A percentile compares a stretch with the other conserved stretches of the same genome.
phyloP scores from a whole-genome alignment of 2,329 filamentous ascomycete species.

The Neobulgaria alba region DNA sequence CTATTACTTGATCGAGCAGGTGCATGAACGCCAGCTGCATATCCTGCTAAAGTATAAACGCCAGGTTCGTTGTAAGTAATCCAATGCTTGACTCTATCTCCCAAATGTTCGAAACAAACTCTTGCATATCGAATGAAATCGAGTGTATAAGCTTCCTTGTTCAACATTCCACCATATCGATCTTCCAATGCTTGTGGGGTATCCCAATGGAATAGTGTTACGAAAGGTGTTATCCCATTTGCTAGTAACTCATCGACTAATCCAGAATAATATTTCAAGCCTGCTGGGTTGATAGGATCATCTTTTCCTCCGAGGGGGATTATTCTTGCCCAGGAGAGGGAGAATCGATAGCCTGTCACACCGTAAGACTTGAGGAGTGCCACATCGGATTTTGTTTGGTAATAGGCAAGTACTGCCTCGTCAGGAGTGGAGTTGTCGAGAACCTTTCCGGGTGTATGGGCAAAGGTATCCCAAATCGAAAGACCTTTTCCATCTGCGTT shows the following conservation, averaged over 20 bases:
- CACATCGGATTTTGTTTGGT: conserved; percentile 67
- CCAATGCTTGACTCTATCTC: conserved; percentile 70
- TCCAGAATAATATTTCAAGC: conserved; percentile 66
- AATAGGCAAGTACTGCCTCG: conserved; percentile 77
- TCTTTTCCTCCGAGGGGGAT: conserved; percentile 73
- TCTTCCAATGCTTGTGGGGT: conserved; percentile 69
- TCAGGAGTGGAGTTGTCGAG: conserved; percentile 65
- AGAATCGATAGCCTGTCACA: conserved; percentile 71
- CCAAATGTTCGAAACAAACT: conserved; percentile 62
- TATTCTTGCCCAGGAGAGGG: conserved; percentile 72
- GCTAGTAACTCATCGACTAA: conserved; percentile 69
- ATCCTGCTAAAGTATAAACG: conserved; percentile 73
- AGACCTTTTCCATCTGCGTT: conserved; percentile 37
- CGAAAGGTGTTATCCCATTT: conserved; percentile 68
- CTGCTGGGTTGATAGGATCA: conserved; percentile 71
- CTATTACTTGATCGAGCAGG: conserved; percentile 73
- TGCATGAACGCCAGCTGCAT: conserved; percentile 67
- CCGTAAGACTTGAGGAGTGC: conserved; percentile 64
- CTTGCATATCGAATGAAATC: conserved; percentile 75
- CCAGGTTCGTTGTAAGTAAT: conserved; percentile 86
- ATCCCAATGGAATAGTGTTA: conserved; percentile 84
- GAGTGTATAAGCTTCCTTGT: conserved; percentile 69
- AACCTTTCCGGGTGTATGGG: conserved; percentile 64
- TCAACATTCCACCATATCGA: conserved; percentile 71
- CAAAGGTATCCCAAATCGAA: conserved; percentile 34